Evolutionary conservation across 805 yeast species (phyloP).

Genomic region (Cyberlindnera americana): DNA sequence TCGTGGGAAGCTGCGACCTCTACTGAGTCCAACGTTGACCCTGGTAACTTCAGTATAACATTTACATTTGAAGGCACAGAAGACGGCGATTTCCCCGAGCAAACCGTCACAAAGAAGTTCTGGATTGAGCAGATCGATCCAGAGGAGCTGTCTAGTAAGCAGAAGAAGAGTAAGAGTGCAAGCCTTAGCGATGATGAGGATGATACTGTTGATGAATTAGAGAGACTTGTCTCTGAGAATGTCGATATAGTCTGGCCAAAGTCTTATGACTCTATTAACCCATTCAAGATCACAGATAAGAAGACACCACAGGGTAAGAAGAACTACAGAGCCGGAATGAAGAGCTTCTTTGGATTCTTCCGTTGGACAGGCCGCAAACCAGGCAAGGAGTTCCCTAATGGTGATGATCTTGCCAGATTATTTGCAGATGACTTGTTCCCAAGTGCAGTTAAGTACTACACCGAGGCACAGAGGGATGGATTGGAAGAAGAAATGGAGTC

Average conservation of each 20-base stretch:
- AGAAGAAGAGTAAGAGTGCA: slow-evolving; percentile 18
- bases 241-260: slow-evolving; percentile 68
- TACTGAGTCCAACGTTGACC: slow-evolving; percentile 33
- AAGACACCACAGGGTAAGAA: slow-evolving; percentile 54
- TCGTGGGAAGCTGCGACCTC: slow-evolving; percentile 38
- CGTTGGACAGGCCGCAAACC: slow-evolving; percentile 78
- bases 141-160: slow-evolving; percentile 10
- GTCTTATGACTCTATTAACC: slow-evolving; percentile 53
- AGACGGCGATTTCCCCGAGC: slow-evolving; percentile 46
- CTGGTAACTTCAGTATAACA: slow-evolving; percentile 57
- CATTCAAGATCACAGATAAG: slow-evolving; percentile 43
- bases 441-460: slow-evolving; percentile 77
- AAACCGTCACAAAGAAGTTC: slow-evolving; percentile 60
- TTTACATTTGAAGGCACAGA: slow-evolving; percentile 49
- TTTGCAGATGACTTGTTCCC: slow-evolving; percentile 81
- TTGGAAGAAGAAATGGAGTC: slow-evolving; percentile 52
- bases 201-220: slow-evolving; percentile 44
- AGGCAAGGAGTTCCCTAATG: slow-evolving; percentile 73
- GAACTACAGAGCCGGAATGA: slow-evolving; percentile 66
- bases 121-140: slow-evolving; percentile 32
- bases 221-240: slow-evolving; percentile 49
- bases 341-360: slow-evolving; percentile 85
- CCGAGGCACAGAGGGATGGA: slow-evolving; percentile 66
- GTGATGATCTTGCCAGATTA: slow-evolving; percentile 71
- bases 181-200: slow-evolving; percentile 28